A percentile compares a stretch with the other conserved stretches of the same genome.
Evolutionary conservation across 2,329 filamentous ascomycete genomes (phyloP).

Genomic region (Alternaria dauci): DNA sequence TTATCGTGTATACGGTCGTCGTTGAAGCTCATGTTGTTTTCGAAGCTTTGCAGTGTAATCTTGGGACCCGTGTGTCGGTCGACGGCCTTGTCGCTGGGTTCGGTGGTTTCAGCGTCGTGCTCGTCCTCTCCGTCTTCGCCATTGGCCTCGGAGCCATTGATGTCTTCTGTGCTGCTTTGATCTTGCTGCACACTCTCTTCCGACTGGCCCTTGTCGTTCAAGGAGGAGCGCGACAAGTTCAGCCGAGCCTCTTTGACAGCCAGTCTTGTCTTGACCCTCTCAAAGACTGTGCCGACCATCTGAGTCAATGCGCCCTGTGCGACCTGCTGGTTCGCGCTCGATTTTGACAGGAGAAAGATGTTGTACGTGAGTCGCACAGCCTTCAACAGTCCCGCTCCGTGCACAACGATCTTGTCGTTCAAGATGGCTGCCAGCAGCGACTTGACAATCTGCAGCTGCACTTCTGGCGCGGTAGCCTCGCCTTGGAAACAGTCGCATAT

Average conservation of each 20-base stretch:
- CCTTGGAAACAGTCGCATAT: conserved; percentile 99
- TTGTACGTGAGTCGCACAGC: conserved; percentile 98
- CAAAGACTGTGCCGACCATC: conserved; percentile 98
- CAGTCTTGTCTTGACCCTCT: conserved; percentile 85
- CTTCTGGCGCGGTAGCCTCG: conserved; percentile 88
- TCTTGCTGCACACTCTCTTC: conserved; percentile 44
- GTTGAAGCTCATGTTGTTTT: conserved; percentile 71
- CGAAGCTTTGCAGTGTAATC: conserved; percentile 73
- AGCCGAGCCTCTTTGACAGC: conserved; percentile 85
- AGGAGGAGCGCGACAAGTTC: conserved; percentile 59
- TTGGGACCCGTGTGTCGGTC: conserved; percentile 62
- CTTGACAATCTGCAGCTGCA: conserved; percentile 98
- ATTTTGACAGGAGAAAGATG: conserved; percentile 95
- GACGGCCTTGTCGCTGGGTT: conserved; percentile 55
- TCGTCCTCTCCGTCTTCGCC: conserved; percentile 55
- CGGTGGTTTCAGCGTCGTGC: conserved; percentile 45
- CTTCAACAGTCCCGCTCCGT: conserved; percentile 94
- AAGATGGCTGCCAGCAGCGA: conserved; percentile 92
- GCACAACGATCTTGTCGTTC: conserved; percentile 98
- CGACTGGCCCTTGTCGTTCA: conserved; percentile 47
- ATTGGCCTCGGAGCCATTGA: conserved; percentile 38
- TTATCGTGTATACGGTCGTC: conserved; percentile 72
- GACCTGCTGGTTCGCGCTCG: conserved; percentile 92
- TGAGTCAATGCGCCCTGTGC: conserved; percentile 96
- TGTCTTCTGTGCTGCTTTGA: conserved; percentile 32